Evolutionary conservation across 2,329 filamentous ascomycete genomes (phyloP).

Genomic region (Colletotrichum tropicicola): DNA sequence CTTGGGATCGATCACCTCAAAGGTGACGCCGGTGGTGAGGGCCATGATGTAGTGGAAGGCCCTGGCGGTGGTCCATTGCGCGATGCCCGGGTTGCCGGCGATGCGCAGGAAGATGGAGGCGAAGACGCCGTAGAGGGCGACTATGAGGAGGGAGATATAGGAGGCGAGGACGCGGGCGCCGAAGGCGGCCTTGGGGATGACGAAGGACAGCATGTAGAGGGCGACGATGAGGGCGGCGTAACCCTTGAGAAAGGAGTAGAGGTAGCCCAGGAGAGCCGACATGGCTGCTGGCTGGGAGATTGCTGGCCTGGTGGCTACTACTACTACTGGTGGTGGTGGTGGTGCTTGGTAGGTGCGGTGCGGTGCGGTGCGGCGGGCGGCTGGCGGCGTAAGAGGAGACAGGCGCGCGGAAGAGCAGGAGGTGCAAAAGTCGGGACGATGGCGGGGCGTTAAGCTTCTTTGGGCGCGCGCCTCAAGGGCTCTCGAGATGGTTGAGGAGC

Average conservation of each 20-base stretch:
- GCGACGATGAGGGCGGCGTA: conserved; percentile 60
- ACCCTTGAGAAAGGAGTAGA: conserved; percentile 58
- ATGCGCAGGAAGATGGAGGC: conserved; percentile 77
- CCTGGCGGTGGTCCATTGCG: conserved; percentile 86
- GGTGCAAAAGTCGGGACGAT: conserved; percentile 8
- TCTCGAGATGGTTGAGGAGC: conserved; percentile 18
- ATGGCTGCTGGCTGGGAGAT: conserved; percentile 38
- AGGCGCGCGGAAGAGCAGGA: conserved; percentile 17
- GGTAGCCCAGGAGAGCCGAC: conserved; percentile 45
- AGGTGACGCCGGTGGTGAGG: conserved; percentile 78
- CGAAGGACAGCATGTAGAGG: conserved; percentile 71
- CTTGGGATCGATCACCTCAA: conserved; percentile 75
- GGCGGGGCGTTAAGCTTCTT: conserved; percentile 28
- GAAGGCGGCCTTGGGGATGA: conserved; percentile 70
- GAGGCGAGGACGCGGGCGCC: conserved; percentile 73
- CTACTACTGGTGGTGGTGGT: background rate
- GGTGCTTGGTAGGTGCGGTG: conserved; percentile 20
- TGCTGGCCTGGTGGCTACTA: background rate
- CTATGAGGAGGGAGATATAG: conserved; percentile 69
- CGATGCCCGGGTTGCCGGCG: conserved; percentile 76
- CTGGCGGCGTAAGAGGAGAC: conserved; percentile 15
- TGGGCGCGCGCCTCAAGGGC: conserved; percentile 14
- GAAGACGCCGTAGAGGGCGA: conserved; percentile 78
- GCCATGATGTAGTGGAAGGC: conserved; percentile 84
- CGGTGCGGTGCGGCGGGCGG: conserved; percentile 3